These are phyloP conservation scores for Suhomyces sp. DNA, from an alignment of 805 yeast genomes.

Conservation along the genomic window DNA sequence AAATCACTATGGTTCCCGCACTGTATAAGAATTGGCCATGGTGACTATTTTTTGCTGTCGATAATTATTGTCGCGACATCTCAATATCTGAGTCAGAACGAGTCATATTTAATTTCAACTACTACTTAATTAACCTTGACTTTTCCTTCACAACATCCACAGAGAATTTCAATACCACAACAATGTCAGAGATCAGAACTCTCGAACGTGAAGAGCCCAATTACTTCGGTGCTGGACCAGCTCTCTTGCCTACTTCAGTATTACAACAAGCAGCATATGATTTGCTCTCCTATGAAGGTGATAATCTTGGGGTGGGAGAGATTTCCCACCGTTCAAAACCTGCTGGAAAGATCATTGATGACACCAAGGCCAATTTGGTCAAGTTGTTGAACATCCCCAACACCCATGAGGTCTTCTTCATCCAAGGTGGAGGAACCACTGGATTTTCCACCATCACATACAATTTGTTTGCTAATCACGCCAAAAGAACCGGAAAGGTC, in stretches of 20 bases:
- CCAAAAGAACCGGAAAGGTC: slow-evolving; percentile 65
- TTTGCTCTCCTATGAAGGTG: slow-evolving; percentile 64
- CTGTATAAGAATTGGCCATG: too few relatives aligned
- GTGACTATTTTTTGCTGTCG: too few relatives aligned
- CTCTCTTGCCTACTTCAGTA: slow-evolving; percentile 79
- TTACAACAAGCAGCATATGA: slow-evolving; percentile 87
- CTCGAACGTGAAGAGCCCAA: slow-evolving; percentile 68
- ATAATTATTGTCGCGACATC: too few relatives aligned
- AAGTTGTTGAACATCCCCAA: slow-evolving; percentile 77
- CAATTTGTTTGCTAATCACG: slow-evolving; percentile 74
- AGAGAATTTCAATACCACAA: too few relatives aligned
- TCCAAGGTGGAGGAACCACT: slow-evolving; percentile 98
- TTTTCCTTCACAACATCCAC: too few relatives aligned
- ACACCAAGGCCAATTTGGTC: slow-evolving; percentile 65
- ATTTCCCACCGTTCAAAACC: slow-evolving; percentile 91
- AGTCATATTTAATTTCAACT: too few relatives aligned
- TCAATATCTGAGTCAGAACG: too few relatives aligned
- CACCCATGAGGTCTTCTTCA: slow-evolving; percentile 88
- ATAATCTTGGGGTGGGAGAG: slow-evolving; percentile 90
- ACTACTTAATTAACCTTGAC: too few relatives aligned
- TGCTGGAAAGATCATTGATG: slow-evolving; percentile 74
- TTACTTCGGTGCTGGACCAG: slow-evolving; percentile 99
- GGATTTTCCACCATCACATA: slow-evolving; percentile 89
- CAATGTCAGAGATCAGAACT: slow-evolving; percentile 13
- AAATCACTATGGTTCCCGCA: too few relatives aligned